phyloP scores from a whole-genome alignment of 495 filamentous ascomycete genomes.

The Poronia punctata region DNA sequence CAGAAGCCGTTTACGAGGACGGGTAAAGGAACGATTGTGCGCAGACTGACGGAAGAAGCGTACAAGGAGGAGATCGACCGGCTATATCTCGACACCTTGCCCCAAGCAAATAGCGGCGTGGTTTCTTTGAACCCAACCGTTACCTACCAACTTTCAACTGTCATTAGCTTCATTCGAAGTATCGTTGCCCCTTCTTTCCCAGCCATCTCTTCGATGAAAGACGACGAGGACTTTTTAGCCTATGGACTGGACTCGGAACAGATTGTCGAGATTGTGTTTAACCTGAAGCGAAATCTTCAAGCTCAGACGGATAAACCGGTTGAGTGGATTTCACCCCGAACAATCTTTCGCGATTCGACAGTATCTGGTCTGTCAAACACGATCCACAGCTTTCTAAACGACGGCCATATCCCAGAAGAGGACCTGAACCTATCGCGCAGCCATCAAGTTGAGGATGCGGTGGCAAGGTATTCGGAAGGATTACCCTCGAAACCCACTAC shows the following conservation, averaged over 20 bases:
- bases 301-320: neutral
- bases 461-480: neutral
- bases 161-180: neutral
- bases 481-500: neutral
- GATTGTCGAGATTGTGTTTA: neutral
- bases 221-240: neutral
- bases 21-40: constrained; percentile 52
- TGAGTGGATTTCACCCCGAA: constrained; percentile 1
- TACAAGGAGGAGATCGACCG: constrained; percentile 41
- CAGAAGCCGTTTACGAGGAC: constrained; percentile 40
- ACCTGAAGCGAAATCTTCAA: constrained; percentile 7
- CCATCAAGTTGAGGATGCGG: neutral
- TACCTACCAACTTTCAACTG: neutral
- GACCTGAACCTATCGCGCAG: neutral
- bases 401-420: neutral
- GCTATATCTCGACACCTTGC: constrained; percentile 25
- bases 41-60: constrained; percentile 39
- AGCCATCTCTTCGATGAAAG: neutral
- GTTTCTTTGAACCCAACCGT: no score
- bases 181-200: neutral
- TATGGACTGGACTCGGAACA: neutral
- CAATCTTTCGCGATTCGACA: neutral
- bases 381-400: neutral
- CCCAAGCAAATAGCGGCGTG: neutral
- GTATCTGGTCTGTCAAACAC: neutral